Base-by-base conservation (phyloP, 1,139 yeast species). In the Yamadazyma dendronema region DNA sequence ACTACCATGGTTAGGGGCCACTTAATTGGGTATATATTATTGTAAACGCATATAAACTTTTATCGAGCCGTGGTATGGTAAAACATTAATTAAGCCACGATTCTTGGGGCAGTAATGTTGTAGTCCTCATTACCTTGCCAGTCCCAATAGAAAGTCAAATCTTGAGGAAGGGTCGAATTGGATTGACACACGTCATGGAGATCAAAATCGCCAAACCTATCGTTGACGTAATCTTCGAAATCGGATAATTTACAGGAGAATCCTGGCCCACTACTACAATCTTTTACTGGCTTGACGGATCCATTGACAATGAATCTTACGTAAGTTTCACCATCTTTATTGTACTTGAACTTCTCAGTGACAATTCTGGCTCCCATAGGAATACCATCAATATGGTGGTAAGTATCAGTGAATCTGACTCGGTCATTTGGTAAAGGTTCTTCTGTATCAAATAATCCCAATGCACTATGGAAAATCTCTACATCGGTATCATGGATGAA, bases 401-500 rank as follows among this genome's bases (percentile, higher is more conserved):
- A 77, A 32, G 65, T 60, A 36, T 69, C 59, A 40, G 62, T 59
- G 46, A 71, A 67, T 27, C 61, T 61, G 35, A 66, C 57, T 36
- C 60, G 57, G 15, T 56, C 53, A 6, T 51, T 53, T 3, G 68
- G 67, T 47, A 42, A 71, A 48, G 54, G 67, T 53, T 48, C 36
- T 11, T 37, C 30, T 13, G 54, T 36, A 41, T 63, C 66, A 29
- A 72, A 65, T 33, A 79, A 52, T 3, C 82, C 83, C 35, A 78
- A 59, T 6, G 81, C 75, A 19, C 80, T 59, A 34, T 74, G 61
- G 47, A 67, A 69, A 22, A 74, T 61, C 36, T 74, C 65, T 29
- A 79, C 57, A 47, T 79, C 80, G 28, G 77, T 65, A 52, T 80
- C 85, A 53, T 80, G 86, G 23, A 77, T 65, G 52, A 80, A 80